Base-by-base conservation (phyloP, 2,329 filamentous ascomycete genomes). In the Ophiostoma fasciatum region DNA sequence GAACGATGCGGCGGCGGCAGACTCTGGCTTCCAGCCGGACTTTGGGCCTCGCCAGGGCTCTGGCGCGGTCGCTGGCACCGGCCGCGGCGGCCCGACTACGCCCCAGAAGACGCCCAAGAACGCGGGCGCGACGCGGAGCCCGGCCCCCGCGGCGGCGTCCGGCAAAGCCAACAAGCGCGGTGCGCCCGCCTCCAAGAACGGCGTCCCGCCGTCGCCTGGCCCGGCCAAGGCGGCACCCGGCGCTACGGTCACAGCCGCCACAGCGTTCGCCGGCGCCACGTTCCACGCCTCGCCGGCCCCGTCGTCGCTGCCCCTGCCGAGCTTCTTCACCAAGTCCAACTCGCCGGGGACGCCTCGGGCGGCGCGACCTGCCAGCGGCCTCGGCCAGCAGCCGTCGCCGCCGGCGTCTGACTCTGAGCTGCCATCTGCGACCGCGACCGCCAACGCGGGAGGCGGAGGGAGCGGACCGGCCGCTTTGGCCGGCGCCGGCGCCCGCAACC, bases 251-350 rank as follows among this genome's bases (percentile, higher is more conserved):
- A n/a, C n/a, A n/a, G n/a, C 57, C 21, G 58, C 58, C 33, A 64
- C 73, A 41, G 76, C 79, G 31, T 98, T 94, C 58, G 90, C 90
- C 27, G 90, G 88, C 12, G 81, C 88, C 23, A 92, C 85, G 5
- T 98, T 96, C 55, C 87, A 94, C 56, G 82, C 85, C 28, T 96
- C 90, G 8, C 90, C 90, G 15, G 88, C 87, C 2, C 81, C 90
- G 1, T 92, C 85, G 8, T 77, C 84, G 18, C 65, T 98, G 22
- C 90, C 90, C 1, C 80, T 94, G 40, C 90, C 90, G 10, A 92
- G 80, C 50, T 94, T 94, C 55, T 72, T 65, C 23, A 78, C 80
- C 20, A 87, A 80, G 49, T 76, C 82, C 0, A 66, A 26, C 22
- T 44, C 82, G 11, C 76, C 77, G 4, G 77, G 80, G 39, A 77